Base-by-base conservation (phyloP, 495 filamentous ascomycete species). In the Penicillium atrosanguineum region DNA sequence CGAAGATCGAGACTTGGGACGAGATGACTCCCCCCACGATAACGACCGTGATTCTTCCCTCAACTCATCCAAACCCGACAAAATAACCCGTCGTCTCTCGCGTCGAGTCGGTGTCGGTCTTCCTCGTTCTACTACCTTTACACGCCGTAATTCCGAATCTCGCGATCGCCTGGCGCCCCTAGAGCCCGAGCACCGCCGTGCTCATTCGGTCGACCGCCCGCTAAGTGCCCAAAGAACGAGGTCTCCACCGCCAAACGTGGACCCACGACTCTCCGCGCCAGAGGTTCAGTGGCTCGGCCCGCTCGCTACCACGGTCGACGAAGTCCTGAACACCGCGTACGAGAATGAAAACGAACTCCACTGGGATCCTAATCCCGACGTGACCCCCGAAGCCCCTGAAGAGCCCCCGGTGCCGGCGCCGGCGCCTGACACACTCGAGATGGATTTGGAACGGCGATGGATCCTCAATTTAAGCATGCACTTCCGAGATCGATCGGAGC, bases 381-480 rank as follows among this genome's bases (percentile, higher is more conserved):
- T 68, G 46, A 64, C 57, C 19, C 28, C 36, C 45, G 62, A 69
- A 55, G 41, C 59, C 54, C 64, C 67, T 55, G 68, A 68, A 47
- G 44, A 44, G 47, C 19, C 18, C 7, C 50, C 50, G 42, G 44
- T 14, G 28, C 47, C 47, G 36, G 48, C 60, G 58, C 55, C 47
- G 38, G 44, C 59, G 44, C 80, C 83, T 28, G 77, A 80, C 50
- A 78, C 82, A 55, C 76, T 96, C 51, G 85, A 83, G 50, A 82
- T 87, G 55, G 94, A 97, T 71, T 77, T 96, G 56, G 91, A 97
- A 59, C 79, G 79, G 52, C 85, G 83, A 67, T 98, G 94, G 94
- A 97, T 97, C 52, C 77, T 98, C 55, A 98, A 98, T 62, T 79
- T 98, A 50, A 96, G 91, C 72, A 97, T 98, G 94, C 91, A 96